Percentiles rank a stretch among this genome's conserved stretches.
phyloP scores from a whole-genome alignment of 495 filamentous ascomycete species.

The Jackrogersella minutella region DNA sequence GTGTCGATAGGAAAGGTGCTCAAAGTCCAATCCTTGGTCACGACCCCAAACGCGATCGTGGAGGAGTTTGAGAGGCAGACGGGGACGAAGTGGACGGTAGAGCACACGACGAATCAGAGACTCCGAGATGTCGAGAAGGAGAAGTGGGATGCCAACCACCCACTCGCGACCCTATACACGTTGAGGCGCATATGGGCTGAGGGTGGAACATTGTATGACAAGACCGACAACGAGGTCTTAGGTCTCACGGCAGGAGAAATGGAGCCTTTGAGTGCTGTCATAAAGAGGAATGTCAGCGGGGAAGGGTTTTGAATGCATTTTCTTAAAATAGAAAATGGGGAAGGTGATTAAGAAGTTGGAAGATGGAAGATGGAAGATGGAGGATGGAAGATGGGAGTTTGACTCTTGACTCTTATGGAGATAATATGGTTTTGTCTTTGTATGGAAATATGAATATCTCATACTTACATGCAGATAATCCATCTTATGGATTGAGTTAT shows the following conservation, averaged over 20 bases:
- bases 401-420: too few relatives aligned
- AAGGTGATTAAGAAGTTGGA: background rate
- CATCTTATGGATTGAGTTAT: background rate
- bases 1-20: slow-evolving; percentile 63
- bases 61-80: slow-evolving; percentile 73
- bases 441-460: slow-evolving; percentile 1
- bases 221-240: slow-evolving; percentile 70
- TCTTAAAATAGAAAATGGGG: too few relatives aligned
- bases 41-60: slow-evolving; percentile 67
- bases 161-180: slow-evolving; percentile 63
- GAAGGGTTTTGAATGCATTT: slow-evolving; percentile 11
- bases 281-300: slow-evolving; percentile 51
- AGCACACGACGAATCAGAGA: slow-evolving; percentile 59
- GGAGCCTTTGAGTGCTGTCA: slow-evolving; percentile 58
- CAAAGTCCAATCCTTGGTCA: slow-evolving; percentile 75
- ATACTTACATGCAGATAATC: background rate
- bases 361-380: too few relatives aligned
- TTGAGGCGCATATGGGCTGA: slow-evolving; percentile 74
- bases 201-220: slow-evolving; percentile 73
- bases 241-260: slow-evolving; percentile 55
- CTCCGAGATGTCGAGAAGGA: slow-evolving; percentile 62
- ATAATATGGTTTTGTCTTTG: background rate
- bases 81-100: slow-evolving; percentile 62
- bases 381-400: too few relatives aligned
- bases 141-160: slow-evolving; percentile 62